phyloP scores from a whole-genome alignment of 495 filamentous ascomycete species.

The Achaetomiella virescens region DNA sequence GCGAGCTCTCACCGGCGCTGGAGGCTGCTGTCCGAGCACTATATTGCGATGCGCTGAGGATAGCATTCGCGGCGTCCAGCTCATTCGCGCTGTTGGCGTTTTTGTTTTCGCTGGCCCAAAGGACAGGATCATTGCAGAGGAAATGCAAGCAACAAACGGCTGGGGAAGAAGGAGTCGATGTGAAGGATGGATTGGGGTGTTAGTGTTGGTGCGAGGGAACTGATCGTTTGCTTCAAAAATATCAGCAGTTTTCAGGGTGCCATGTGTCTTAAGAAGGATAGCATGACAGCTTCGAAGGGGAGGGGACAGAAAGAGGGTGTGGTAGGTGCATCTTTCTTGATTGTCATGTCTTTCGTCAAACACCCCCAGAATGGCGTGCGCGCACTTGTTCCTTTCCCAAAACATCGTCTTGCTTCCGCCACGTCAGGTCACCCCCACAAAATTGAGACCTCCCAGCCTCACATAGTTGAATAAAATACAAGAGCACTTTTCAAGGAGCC shows the following conservation, averaged over 20 bases:
- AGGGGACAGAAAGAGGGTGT: background rate
- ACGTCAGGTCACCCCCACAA: background rate
- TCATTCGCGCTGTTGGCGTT: conserved; percentile 34
- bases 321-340: background rate
- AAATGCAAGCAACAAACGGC: background rate
- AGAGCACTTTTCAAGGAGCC: no score
- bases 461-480: no score
- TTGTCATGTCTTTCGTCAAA: conserved; percentile 8
- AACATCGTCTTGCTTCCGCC: background rate
- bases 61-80: conserved; percentile 46
- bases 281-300: background rate
- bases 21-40: conserved; percentile 45
- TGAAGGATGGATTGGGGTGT: background rate
- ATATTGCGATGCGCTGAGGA: conserved; percentile 44
- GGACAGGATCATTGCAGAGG: conserved; percentile 22
- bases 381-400: background rate
- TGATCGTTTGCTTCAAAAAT: no score
- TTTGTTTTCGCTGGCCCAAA: conserved; percentile 25
- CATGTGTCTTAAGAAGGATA: no score
- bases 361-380: conserved; percentile 15
- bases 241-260: no score
- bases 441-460: no score
- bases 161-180: background rate
- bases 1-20: conserved; percentile 39
- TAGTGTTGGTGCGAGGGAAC: no score